Percentiles rank a stretch among this genome's conserved stretches.
Conservation (phyloP, 208 protist genomes). For the Crithidia acanthocephali region DNA sequence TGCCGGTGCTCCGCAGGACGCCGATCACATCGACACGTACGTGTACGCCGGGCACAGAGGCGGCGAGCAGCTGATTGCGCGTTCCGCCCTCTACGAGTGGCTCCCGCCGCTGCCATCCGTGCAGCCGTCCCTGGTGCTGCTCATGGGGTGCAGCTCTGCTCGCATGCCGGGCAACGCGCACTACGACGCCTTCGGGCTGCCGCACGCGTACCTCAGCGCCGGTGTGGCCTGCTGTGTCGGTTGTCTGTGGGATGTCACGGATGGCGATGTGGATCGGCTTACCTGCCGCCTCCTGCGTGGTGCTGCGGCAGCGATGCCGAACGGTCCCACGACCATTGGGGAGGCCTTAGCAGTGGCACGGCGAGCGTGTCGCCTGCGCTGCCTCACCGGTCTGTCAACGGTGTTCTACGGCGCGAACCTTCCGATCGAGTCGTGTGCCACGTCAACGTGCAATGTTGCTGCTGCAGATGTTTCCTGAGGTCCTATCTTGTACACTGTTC, state of each 20-base stretch:
- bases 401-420: conserved; percentile 68
- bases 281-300: conserved; percentile 46
- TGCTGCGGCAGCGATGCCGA: neutral
- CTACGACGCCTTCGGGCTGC: conserved; percentile 67
- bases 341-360: conserved; percentile 60
- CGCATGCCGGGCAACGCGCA: conserved; percentile 37
- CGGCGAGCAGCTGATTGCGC: conserved; percentile 55
- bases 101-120: conserved; percentile 23
- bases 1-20: neutral
- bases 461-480: no score
- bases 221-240: conserved; percentile 59
- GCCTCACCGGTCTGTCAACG: conserved; percentile 55
- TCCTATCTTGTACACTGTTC: no score
- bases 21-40: conserved; percentile 37
- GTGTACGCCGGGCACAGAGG: conserved; percentile 75
- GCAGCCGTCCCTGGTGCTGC: conserved; percentile 35
- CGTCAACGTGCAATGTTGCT: no score
- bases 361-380: conserved; percentile 54
- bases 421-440: no score
- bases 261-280: conserved; percentile 78
- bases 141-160: conserved; percentile 89
- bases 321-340: conserved; percentile 28
- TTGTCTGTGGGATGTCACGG: conserved; percentile 83
- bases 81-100: conserved; percentile 53
- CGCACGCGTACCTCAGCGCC: conserved; percentile 76